Conservation (phyloP, 768 basidiomycete genomes). For the Suillus paluster region DNA sequence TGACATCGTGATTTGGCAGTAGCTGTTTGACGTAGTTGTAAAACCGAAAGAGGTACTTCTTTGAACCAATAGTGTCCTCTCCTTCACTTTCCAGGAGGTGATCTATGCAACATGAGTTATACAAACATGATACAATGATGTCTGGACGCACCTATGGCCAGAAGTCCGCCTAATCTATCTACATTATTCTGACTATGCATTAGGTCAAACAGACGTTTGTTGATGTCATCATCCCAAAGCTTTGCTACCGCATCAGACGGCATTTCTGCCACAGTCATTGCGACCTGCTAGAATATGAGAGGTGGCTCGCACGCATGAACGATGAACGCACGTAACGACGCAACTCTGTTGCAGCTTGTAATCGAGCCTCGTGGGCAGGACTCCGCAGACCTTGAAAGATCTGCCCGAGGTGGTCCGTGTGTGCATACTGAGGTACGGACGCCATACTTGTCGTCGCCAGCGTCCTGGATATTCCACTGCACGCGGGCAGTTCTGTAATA, state of each 20-base stretch:
- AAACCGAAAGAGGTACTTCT: conserved; percentile 80
- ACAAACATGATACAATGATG: conserved; percentile 8
- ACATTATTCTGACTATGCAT: conserved; percentile 78
- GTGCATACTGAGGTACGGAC: conserved; percentile 57
- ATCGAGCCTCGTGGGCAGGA: conserved; percentile 65
- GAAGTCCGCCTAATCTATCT: conserved; percentile 85
- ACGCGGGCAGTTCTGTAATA: not conserved
- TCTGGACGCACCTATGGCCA: conserved; percentile 75
- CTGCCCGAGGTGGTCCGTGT: conserved; percentile 63
- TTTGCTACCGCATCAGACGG: conserved; percentile 80
- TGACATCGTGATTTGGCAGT: conserved; percentile 88
- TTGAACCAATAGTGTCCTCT: conserved; percentile 83
- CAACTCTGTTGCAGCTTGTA: conserved; percentile 72
- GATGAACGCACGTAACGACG: conserved; percentile 67
- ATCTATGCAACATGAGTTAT: conserved; percentile 44
- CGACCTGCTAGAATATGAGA: conserved; percentile 53
- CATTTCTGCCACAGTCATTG: conserved; percentile 76
- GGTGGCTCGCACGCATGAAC: conserved; percentile 12
- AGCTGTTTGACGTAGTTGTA: conserved; percentile 93
- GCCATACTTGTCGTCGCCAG: conserved; percentile 53
- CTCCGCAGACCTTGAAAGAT: conserved; percentile 72
- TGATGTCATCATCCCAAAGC: conserved; percentile 87
- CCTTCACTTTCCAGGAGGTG: conserved; percentile 76
- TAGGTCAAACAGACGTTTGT: conserved; percentile 76
- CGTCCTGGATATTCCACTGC: conserved; percentile 10